Conservation (phyloP, 192 early-diverging fungal genomes). For the Coemansia sp. region DNA sequence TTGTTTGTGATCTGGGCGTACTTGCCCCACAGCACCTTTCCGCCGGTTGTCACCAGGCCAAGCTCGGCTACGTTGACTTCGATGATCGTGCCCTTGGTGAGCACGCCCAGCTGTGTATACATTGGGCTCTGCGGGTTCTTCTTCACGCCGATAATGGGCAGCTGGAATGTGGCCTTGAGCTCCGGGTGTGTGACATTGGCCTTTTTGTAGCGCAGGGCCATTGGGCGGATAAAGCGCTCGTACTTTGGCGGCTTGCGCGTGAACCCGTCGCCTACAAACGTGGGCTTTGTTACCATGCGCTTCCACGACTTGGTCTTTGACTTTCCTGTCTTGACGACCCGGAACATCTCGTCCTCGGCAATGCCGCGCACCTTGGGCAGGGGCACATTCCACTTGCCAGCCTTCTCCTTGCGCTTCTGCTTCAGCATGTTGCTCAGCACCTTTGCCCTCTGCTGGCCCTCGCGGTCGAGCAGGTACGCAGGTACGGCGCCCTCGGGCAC, state of each 20-base stretch:
- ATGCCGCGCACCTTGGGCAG: slow-evolving; percentile 98
- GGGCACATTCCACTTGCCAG: slow-evolving; percentile 97
- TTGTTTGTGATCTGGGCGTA: slow-evolving; percentile 97
- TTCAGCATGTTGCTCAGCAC: slow-evolving; percentile 99
- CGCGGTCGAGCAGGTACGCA: slow-evolving; percentile 97
- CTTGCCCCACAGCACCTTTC: slow-evolving; percentile 99
- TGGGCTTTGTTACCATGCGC: slow-evolving; percentile 97
- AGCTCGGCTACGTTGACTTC: slow-evolving; percentile 96
- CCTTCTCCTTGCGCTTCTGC: slow-evolving; percentile 99
- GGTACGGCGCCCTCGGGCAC: slow-evolving; percentile 97
- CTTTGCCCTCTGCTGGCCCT: slow-evolving; percentile 96
- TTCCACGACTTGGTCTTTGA: slow-evolving; percentile 97
- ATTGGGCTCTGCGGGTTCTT: slow-evolving; percentile 97
- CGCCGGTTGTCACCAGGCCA: slow-evolving; percentile 93
- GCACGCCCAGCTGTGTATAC: slow-evolving; percentile 96
- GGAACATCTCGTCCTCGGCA: slow-evolving; percentile 99
- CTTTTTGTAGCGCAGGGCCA: slow-evolving; percentile 98
- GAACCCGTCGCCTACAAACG: slow-evolving; percentile 99
- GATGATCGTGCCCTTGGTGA: slow-evolving; percentile 98
- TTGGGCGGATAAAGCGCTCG: slow-evolving; percentile 97
- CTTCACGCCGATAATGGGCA: slow-evolving; percentile 97
- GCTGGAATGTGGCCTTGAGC: slow-evolving; percentile 94
- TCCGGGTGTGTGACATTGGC: slow-evolving; percentile 99
- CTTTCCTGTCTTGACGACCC: slow-evolving; percentile 96
- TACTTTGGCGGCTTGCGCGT: slow-evolving; percentile 99